Evolutionary conservation across 2,329 filamentous ascomycete species (phyloP), one percentile per base, ranked within the genome.

Genomic region (Metarhizium rileyi): DNA sequence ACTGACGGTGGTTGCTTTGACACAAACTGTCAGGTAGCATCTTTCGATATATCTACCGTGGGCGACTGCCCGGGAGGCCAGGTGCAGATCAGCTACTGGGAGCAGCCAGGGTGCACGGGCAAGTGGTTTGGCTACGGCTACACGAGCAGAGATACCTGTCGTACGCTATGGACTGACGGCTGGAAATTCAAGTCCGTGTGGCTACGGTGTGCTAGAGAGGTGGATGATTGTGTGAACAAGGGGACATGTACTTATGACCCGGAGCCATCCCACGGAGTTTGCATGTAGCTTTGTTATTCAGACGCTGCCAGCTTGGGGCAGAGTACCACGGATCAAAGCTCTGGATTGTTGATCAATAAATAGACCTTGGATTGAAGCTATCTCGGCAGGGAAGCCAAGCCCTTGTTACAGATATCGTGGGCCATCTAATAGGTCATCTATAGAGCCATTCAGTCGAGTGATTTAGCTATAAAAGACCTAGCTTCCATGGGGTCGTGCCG

Each of bases 41-140:
- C 22, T 22, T 10, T 48, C 5, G 20, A 48, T 35, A 35, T 35
- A 12, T 30, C 38, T 33, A 18, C 7, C 0, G 16, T 28, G 10
- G 46, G 46, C 18, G 35, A 48, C 33, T 48, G 46, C 33, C 46
- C 46, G 18, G 8, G 8, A 5, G 40, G 38, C 3, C 46, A 48
- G 22, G 38, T 48, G 3, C 46, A 48, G 26, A 48, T 48, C 12
- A 48, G 46, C n/a, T 48, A 48, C n/a, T 42, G 46, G 46, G 20
- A 44, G 22, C 25, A 48, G 38, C 36, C 46, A 12, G 46, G 46
- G 26, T 48, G 46, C 20, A 10, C 23, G 5, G 38, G 46, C 4
- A 42, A 48, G 25, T 48, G 46, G 46, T 48, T 28, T 14, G 46
- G 46, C 14, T 44, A 48, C 33, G 38, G 27, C 25, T 48, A 48